Evolutionary conservation across 805 yeast genomes (phyloP), one percentile per base, ranked within the genome.

Genomic region (Ogataea dorogensis): DNA sequence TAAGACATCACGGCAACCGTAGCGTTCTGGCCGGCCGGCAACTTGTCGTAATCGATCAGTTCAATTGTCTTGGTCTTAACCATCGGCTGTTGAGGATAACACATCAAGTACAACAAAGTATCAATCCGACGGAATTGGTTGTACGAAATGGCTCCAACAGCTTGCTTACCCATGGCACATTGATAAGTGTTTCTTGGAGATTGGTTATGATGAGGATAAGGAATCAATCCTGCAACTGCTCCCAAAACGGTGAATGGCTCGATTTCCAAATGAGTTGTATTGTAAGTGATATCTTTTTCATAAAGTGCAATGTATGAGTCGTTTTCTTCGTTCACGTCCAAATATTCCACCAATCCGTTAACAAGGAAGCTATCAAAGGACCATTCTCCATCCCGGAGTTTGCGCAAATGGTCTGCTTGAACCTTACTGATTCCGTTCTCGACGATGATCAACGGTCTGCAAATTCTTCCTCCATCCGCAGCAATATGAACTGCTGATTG

Each of bases 21-120:
- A 7, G 98, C 98, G 61, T 93, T 93, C 64, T 93, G 98, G 6
- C 98, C 98, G 4, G 98, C 98, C 3, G 98, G 98, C 26, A 93
- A 70, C 59, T 93, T 89, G 63, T 93, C 98, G 59, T 93, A 93
- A 44, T 91, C 85, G 46, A 93, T 91, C 44, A 93, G 70, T 65
- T 93, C 98, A 49, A 93, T 93, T 0, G 98, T 93, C 59, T 88
- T 86, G 4, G 98, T 88, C 66, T 93, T 93, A 17, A 93, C 98
- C 98, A 93, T 86, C 0, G 98, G 98, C 60, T 93, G 98, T 64
- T 93, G 98, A 4, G 98, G 98, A 58, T 93, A 93, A n/a, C 88
- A 95, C 96, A 93, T 86, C 47, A 93, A 70, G 56, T 93, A 93
- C 47, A 93, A 68, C 55, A 93, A 65, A 1, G 98, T 93, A 57